These are phyloP conservation scores for Pseudoturritis turrita DNA, from an alignment of 345 rosid species.

Conservation along the genomic window DNA sequence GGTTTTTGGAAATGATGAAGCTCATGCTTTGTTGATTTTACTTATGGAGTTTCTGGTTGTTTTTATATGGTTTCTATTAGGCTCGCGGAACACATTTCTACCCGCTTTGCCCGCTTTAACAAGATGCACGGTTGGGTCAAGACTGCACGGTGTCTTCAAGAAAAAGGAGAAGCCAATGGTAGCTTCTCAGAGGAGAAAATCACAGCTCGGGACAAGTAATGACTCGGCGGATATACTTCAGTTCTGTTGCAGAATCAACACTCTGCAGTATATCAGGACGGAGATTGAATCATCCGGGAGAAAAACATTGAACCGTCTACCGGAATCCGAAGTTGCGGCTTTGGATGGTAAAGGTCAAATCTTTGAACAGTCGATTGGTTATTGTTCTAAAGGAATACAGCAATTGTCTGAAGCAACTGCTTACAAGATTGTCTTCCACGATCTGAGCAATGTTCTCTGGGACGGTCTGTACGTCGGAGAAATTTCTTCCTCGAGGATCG, in stretches of 20 bases:
- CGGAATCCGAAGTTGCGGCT: slow-evolving; percentile 54
- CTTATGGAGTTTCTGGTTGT: not conserved
- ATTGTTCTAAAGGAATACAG: slow-evolving; percentile 75
- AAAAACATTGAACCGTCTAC: slow-evolving; percentile 51
- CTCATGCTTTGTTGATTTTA: not conserved
- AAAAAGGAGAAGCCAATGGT: slow-evolving; percentile 58
- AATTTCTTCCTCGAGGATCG: slow-evolving; percentile 74
- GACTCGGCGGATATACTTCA: slow-evolving; percentile 57
- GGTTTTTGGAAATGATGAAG: not conserved
- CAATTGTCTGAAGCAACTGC: slow-evolving; percentile 75
- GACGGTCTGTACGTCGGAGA: slow-evolving; percentile 76
- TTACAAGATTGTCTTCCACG: slow-evolving; percentile 77
- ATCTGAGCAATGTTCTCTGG: slow-evolving; percentile 74
- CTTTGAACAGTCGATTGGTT: slow-evolving; percentile 64
- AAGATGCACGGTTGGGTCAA: slow-evolving; percentile 69
- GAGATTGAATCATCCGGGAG: slow-evolving; percentile 61
- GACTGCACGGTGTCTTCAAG: slow-evolving; percentile 61
- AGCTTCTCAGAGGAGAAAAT: slow-evolving; percentile 42
- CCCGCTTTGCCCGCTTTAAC: slow-evolving; percentile 82
- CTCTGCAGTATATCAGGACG: slow-evolving; percentile 62
- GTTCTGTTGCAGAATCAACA: slow-evolving; percentile 74
- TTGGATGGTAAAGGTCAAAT: slow-evolving; percentile 45
- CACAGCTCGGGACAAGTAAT: slow-evolving; percentile 52
- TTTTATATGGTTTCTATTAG: slow-evolving; percentile 35
- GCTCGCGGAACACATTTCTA: slow-evolving; percentile 55